These are phyloP conservation scores for Aspergillus sp. DNA, from an alignment of 2,329 filamentous ascomycete species.

Conservation along the genomic window DNA sequence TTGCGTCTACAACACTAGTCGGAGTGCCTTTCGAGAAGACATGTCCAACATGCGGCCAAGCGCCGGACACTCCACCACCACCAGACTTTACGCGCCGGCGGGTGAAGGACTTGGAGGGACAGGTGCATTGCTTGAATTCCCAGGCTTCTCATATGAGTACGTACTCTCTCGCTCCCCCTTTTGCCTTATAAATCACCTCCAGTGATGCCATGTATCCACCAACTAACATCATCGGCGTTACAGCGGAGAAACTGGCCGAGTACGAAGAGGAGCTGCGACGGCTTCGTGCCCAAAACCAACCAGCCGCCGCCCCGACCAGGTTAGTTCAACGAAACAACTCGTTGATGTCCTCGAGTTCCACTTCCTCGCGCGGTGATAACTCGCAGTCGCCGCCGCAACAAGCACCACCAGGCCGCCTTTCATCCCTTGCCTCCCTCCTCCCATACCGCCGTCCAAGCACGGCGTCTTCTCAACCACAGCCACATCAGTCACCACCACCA, in stretches of 20 bases:
- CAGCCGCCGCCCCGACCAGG: slow-evolving; percentile 18
- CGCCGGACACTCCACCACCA: slow-evolving; percentile 21
- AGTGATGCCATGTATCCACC: background rate
- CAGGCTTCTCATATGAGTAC: slow-evolving; percentile 56
- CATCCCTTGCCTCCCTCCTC: slow-evolving; percentile 39
- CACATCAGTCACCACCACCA: background rate
- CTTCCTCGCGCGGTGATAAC: background rate
- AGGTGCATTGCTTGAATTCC: slow-evolving; percentile 53
- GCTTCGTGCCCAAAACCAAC: slow-evolving; percentile 38
- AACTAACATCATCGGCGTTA: background rate
- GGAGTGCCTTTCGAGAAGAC: slow-evolving; percentile 27
- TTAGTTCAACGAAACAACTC: slow-evolving; percentile 24
- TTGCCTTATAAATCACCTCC: background rate
- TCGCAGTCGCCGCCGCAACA: slow-evolving; percentile 21
- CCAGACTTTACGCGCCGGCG: slow-evolving; percentile 38
- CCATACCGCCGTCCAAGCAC: slow-evolving; percentile 39
- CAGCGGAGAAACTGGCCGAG: slow-evolving; percentile 59
- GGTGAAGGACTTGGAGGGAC: slow-evolving; percentile 55
- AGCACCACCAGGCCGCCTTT: slow-evolving; percentile 32
- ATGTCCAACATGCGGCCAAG: slow-evolving; percentile 43
- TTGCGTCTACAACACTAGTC: slow-evolving; percentile 33
- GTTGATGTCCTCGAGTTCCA: slow-evolving; percentile 27
- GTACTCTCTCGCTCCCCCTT: slow-evolving; percentile 13
- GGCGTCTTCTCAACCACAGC: slow-evolving; percentile 22
- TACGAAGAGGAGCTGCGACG: slow-evolving; percentile 63